These are phyloP conservation scores for Malassezia slooffiae DNA, from an alignment of 1,284 basidiomycete genomes.

Conservation along the genomic window DNA sequence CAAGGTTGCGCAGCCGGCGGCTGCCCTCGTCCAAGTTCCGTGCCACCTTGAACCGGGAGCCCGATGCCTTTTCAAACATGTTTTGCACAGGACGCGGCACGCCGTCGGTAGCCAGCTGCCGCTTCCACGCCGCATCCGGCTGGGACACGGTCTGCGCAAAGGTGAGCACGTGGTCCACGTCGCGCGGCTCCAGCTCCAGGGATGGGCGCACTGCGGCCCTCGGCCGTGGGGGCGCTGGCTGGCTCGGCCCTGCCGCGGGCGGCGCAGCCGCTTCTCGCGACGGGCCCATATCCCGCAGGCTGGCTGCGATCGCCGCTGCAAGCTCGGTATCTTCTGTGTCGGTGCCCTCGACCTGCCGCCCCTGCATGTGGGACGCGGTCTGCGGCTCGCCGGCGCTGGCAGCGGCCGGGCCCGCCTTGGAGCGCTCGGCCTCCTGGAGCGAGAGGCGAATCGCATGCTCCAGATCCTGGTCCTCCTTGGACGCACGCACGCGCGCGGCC, in stretches of 20 bases:
- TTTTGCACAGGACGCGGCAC: slow-evolving; percentile 13
- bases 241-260: background rate
- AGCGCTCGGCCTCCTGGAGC: slow-evolving; percentile 49
- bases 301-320: slow-evolving; percentile 87
- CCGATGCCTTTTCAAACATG: slow-evolving; percentile 70
- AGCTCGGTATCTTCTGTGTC: too few species aligned
- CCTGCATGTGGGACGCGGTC: too few species aligned
- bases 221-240: slow-evolving; percentile 1
- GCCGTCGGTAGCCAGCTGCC: background rate
- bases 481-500: too few species aligned
- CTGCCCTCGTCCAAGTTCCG: slow-evolving; percentile 74
- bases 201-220: too few species aligned
- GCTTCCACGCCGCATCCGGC: slow-evolving; percentile 7
- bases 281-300: slow-evolving; percentile 59
- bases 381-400: slow-evolving; percentile 51
- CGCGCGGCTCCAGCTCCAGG: slow-evolving; percentile 32
- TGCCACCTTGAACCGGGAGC: slow-evolving; percentile 68
- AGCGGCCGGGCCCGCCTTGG: slow-evolving; percentile 61
- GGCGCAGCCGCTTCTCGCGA: too few species aligned
- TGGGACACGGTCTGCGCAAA: slow-evolving; percentile 33
- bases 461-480: slow-evolving; percentile 67
- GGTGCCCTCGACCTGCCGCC: too few species aligned
- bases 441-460: slow-evolving; percentile 87
- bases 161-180: slow-evolving; percentile 40
- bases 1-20: slow-evolving; percentile 72